These are phyloP conservation scores for Nakazawaea siamensis DNA, from an alignment of 805 yeast genomes.

Conservation along the genomic window DNA sequence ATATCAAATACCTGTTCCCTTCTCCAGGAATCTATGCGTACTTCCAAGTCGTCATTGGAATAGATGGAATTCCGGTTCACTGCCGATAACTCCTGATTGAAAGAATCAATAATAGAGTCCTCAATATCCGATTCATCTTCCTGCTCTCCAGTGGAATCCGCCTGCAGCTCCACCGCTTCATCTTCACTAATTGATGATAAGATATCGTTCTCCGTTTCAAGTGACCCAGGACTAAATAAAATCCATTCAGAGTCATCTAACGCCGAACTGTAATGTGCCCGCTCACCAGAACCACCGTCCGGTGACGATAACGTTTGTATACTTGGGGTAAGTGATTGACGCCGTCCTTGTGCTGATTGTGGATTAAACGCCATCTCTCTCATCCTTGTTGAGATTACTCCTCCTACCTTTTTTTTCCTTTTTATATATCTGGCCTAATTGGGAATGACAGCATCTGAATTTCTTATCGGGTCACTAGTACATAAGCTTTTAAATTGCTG, in stretches of 20 bases:
- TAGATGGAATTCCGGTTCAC: slow-evolving; percentile 11
- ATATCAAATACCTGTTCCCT: slow-evolving; percentile 19
- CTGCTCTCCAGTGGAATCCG: slow-evolving; percentile 11
- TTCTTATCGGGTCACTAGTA: too few species aligned
- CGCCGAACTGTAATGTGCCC: slow-evolving; percentile 2
- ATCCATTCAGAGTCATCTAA: slow-evolving; percentile 23
- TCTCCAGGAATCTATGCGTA: slow-evolving; percentile 23
- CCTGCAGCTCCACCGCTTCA: slow-evolving; percentile 8
- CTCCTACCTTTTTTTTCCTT: too few species aligned
- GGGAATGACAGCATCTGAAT: too few species aligned
- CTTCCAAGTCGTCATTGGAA: slow-evolving; percentile 17
- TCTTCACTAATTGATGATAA: slow-evolving; percentile 16
- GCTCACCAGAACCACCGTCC: background rate
- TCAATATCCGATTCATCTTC: slow-evolving; percentile 15
- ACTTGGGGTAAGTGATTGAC: too few species aligned
- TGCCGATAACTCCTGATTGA: slow-evolving; percentile 15
- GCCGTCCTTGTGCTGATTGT: too few species aligned
- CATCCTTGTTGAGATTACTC: too few species aligned
- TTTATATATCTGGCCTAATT: too few species aligned
- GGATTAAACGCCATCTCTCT: too few species aligned
- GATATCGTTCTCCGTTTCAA: slow-evolving; percentile 17
- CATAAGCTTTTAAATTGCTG: too few species aligned
- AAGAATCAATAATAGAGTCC: slow-evolving; percentile 19
- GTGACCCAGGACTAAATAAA: slow-evolving; percentile 19
- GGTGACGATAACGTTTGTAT: too few species aligned